Evolutionary conservation across 805 yeast species (phyloP), one percentile per base, ranked within the genome.

Genomic region (Kluyveromyces aestuarii): DNA sequence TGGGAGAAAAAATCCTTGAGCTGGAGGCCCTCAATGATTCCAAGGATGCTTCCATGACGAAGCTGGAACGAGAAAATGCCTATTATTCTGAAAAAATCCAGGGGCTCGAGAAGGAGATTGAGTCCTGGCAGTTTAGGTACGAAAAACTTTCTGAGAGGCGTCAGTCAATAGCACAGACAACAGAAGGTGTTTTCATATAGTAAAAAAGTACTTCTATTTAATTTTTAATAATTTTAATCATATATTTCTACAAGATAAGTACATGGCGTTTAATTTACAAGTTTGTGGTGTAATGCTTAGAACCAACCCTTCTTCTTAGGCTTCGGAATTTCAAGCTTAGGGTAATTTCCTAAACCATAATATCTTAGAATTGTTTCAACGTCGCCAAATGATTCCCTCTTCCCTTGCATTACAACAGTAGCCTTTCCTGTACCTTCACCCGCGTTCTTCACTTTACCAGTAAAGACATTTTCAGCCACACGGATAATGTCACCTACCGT

Each of bases 341-440:
- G 50, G 37, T 50, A 48, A 21, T 54, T 55, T 2, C 96, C 96
- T 52, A 90, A 71, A 0, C 96, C 97, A 59, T 82, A 87, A 49
- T 76, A 73, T 49, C 72, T 73, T 52, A 87, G 69, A 21, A 82
- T 79, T 11, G 68, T 76, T 21, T 78, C 78, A 17, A 91, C 81
- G 63, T 93, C 96, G 11, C 97, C 97, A 66, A 90, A 88, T 11
- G 79, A 69, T 40, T 81, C 89, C 59, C 95, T 77, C 47, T 84
- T 81, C 48, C 98, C 98, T 72, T 88, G 95, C 73, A 88, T 79
- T 8, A 89, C 93, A 30, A 89, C 72, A 1, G 96, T 85, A n/a
- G 97, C 93, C 51, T 71, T 72, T 2, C 86, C 83, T 8, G 76
- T 67, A 14, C 82, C 81, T 2, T 74, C 68, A 4, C 77, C 76